Base-by-base conservation (phyloP, 176 grass and related monocot species). In the Poa annua region DNA sequence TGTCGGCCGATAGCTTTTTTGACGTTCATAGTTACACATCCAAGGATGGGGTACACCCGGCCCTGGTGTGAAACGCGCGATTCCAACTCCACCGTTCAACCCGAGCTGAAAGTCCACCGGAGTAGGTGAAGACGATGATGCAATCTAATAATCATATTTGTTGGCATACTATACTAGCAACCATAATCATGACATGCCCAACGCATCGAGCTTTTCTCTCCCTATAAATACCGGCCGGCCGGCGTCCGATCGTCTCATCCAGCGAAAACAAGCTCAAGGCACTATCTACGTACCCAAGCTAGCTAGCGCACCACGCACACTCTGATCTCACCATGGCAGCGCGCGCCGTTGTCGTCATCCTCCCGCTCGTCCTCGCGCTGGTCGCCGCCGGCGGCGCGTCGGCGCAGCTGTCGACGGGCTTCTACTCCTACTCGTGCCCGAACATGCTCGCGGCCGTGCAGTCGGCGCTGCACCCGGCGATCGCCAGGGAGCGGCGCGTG, bases 391-490 rank as follows among this genome's bases (percentile, higher is more conserved):
- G 50, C 60, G 25, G 20, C 16, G 79, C 87, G 60, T 84, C 77
- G 70, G 87, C 82, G 39, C 82, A 85, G 82, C 82, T 89, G 15
- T 85, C 88, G 11, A 12, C 66, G 0, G 5, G 72, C 66, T 98
- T 84, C 80, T 98, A 98, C 90, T 88, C 85, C 6, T 52, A 22
- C n/a, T 86, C 92, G 3, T 95, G 92, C 76, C 92, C 92, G 29
- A 71, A 85, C 8, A 71, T 95, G 80, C 76, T 86, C 14, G 26
- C 4, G 14, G 80, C 88, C 7, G 92, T 95, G 10, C 89, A 64
- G 52, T 55, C 67, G 20, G 95, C 54, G 0, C 20, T 98, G 51
- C 12, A 71, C 19, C 60, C 90, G 0, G 95, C 95, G 34, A 85
- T 95, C 44, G 57, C 57, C 20, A 66, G 2, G 4, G 94, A 97